Percentiles rank a stretch among this genome's conserved stretches.
Evolutionary conservation across 2,329 filamentous ascomycete genomes (phyloP).

Genomic region (Trichoderma cornu-damae): DNA sequence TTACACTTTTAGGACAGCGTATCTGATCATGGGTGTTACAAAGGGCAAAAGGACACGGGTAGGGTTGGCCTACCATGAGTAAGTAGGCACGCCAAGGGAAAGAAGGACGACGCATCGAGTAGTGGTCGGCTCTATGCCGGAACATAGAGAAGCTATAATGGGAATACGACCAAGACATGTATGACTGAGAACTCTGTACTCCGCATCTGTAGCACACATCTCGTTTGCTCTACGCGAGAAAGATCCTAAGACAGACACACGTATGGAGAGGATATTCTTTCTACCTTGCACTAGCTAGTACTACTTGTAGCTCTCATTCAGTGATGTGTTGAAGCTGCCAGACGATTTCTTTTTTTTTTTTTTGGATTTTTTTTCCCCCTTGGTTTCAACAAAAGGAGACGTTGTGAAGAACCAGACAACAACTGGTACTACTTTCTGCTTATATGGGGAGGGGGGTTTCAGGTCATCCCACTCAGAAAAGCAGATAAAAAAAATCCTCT

Average conservation of each 20-base stretch:
- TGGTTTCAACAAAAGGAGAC: neutral
- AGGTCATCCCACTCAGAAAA: no score
- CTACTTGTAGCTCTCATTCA: no score
- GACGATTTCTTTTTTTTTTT: neutral
- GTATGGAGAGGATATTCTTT: no score
- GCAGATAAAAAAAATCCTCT: no score
- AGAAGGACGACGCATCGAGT: neutral
- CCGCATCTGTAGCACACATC: neutral
- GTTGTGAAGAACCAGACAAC: neutral
- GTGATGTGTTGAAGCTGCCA: no score
- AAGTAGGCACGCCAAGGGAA: slow-evolving; percentile 1
- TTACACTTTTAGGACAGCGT: neutral
- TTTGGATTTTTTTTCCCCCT: neutral
- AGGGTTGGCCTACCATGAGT: neutral
- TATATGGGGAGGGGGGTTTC: no score
- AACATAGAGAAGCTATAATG: slow-evolving; percentile 3
- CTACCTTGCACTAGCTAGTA: no score
- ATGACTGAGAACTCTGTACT: neutral
- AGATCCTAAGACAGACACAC: no score
- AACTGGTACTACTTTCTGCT: neutral
- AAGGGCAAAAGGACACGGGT: neutral
- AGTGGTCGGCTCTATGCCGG: neutral
- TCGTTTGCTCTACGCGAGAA: no score
- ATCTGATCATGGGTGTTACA: neutral
- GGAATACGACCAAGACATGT: slow-evolving; percentile 7